Evolutionary conservation across 768 basidiomycete species (phyloP).

Genomic region (Ramaria rubella): DNA sequence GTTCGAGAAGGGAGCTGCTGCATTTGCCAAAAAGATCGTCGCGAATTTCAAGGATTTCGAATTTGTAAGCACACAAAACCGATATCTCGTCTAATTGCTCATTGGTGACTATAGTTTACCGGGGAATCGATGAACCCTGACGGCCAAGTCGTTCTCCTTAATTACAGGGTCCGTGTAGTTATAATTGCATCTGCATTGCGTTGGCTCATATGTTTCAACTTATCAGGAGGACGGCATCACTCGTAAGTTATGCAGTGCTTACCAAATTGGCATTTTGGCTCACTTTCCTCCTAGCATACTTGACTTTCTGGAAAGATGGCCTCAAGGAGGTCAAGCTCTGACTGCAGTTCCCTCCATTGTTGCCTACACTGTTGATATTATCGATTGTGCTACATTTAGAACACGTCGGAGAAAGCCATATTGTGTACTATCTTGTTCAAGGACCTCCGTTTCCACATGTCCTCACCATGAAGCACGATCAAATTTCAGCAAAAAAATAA

Average conservation of each 20-base stretch:
- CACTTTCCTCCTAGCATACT: constrained; percentile 50
- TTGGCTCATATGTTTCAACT: constrained; percentile 9
- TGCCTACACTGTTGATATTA: neutral
- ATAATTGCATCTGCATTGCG: neutral
- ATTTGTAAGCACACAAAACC: constrained; percentile 54
- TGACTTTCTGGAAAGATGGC: constrained; percentile 96
- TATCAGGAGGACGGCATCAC: constrained; percentile 69
- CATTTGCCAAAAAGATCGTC: constrained; percentile 83
- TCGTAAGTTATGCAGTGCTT: no score
- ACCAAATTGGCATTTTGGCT: neutral
- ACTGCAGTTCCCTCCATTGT: neutral
- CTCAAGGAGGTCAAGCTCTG: constrained; percentile 73
- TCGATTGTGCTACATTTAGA: neutral
- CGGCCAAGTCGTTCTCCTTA: constrained; percentile 90
- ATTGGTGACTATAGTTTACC: constrained; percentile 43
- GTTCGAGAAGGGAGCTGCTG: constrained; percentile 78
- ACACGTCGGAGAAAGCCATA: neutral
- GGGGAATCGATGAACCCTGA: constrained; percentile 77
- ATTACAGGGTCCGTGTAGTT: constrained; percentile 68
- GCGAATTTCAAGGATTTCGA: constrained; percentile 90
- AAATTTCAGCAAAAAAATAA: neutral
- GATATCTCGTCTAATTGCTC: neutral
- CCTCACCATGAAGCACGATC: neutral
- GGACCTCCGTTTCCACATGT: neutral
- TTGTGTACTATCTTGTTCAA: neutral